Base-by-base conservation (phyloP, 1,284 basidiomycete genomes). In the Pisolithus thermaeus region DNA sequence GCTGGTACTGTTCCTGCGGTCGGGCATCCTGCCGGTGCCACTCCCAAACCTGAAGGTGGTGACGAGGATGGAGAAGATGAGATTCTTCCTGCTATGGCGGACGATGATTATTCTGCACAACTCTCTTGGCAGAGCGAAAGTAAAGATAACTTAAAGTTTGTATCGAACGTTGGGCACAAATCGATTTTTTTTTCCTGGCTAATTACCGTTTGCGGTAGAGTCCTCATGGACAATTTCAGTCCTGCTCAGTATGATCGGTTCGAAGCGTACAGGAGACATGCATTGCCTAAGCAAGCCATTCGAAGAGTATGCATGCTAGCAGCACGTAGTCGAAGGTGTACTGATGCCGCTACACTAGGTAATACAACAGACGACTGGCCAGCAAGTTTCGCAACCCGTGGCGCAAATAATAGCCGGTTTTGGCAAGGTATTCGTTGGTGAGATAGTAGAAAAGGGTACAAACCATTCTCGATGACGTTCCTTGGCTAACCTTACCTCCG, bases 361-460 rank as follows among this genome's bases (percentile, higher is more conserved):
- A 32, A 87, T 94, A 56, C 92, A 93, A 64, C 88, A 90, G 66
- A 81, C 83, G 0, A 74, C 87, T 0, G 86, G 86, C n/a, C 82
- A 89, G 52, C 88, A 91, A 58, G 89, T 90, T 4, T 91, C 89
- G 3, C 83, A 87, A 57, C 88, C 90, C 14, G 87, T 95, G 1
- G 86, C 91, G 1, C 90, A 93, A 61, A 83, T 94, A 35, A 85
- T 94, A 0, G 88, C 91, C 6, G 92, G 92, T 61, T 90, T 95
- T 52, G 80, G 80, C 18, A 96, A 96, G 64, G 90, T 95, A 2
- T 96, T 96, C 60, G 90, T 96, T 8, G 92, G 92, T 2, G 92
- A 95, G 67, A 90, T 95, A 5, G 81, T 94, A 20, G 92, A 95
- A 66, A 87, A 87, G 72, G 90, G 90, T 89, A 50, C 47, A 72